Evolutionary conservation across 208 protist genomes (phyloP).

Genomic region (Trypanosoma mega): DNA sequence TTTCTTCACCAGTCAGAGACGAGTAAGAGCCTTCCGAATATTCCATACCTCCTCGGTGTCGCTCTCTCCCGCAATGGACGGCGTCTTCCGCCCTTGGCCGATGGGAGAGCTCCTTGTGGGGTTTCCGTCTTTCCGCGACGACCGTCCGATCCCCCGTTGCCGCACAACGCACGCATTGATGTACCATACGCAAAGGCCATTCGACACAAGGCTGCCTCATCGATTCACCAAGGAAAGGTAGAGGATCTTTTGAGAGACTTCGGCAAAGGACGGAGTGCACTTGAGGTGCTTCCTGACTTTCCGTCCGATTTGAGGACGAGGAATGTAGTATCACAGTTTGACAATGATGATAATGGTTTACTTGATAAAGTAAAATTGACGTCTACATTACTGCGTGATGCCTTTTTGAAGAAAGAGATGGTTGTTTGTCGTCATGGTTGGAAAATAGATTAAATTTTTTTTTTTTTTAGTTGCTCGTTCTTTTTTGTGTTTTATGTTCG

Average conservation of each 20-base stretch:
- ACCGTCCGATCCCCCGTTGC: slow-evolving; percentile 10
- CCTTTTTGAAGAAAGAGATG: slow-evolving; percentile 37
- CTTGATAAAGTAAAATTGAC: slow-evolving; percentile 18
- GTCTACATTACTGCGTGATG: slow-evolving; percentile 14
- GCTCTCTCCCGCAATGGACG: slow-evolving; percentile 7
- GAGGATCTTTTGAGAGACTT: slow-evolving; percentile 11
- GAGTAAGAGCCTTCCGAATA: slow-evolving; percentile 17
- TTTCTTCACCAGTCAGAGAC: slow-evolving; percentile 22
- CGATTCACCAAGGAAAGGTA: not conserved
- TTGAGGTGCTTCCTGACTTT: slow-evolving; percentile 23
- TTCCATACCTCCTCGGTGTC: slow-evolving; percentile 28
- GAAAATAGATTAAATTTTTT: slow-evolving; percentile 19
- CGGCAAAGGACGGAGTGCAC: not conserved
- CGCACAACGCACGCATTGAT: slow-evolving; percentile 45
- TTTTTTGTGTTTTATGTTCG: not conserved
- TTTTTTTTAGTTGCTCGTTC: not conserved
- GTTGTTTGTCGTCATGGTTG: slow-evolving; percentile 23
- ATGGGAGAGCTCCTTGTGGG: not conserved
- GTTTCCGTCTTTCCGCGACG: not conserved
- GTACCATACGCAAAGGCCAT: slow-evolving; percentile 47
- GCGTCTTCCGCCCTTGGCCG: slow-evolving; percentile 3
- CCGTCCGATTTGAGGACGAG: slow-evolving; percentile 13
- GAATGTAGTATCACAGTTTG: slow-evolving; percentile 24
- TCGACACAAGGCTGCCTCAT: slow-evolving; percentile 3
- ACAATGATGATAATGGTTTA: slow-evolving; percentile 22